These are phyloP conservation scores for Aspergillus caelatus DNA, from an alignment of 2,329 filamentous ascomycete genomes.

Conservation along the genomic window DNA sequence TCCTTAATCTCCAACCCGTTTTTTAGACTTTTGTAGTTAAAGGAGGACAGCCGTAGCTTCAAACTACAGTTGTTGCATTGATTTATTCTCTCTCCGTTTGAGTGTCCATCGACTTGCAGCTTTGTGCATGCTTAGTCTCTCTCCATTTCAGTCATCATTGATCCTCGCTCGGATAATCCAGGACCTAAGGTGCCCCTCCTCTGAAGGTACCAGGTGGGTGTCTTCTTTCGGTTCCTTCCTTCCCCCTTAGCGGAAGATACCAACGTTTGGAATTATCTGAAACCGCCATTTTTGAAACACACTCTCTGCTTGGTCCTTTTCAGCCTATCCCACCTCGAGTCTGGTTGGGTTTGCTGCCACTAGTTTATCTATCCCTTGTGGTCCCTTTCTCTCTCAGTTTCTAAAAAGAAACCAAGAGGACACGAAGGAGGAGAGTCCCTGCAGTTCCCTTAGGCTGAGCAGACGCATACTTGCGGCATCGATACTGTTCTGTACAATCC, in stretches of 20 bases:
- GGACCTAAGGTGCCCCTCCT: constrained; percentile 18
- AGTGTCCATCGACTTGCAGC: constrained; percentile 16
- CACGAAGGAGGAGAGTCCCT: constrained; percentile 31
- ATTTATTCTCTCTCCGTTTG: constrained; percentile 20
- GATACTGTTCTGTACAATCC: constrained; percentile 23
- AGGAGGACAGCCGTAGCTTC: constrained; percentile 28
- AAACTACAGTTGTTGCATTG: constrained; percentile 25
- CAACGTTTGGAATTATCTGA: constrained; percentile 28
- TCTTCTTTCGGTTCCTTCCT: constrained; percentile 17
- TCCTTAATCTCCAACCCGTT: too few relatives aligned
- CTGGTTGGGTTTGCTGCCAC: constrained; percentile 20
- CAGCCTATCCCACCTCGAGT: constrained; percentile 22
- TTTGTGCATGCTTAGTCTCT: constrained; percentile 22
- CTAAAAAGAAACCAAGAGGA: constrained; percentile 15
- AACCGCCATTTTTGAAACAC: constrained; percentile 30
- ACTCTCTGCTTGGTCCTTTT: constrained; percentile 24
- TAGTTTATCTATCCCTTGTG: background rate
- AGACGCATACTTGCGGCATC: constrained; percentile 23
- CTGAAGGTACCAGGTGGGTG: constrained; percentile 13
- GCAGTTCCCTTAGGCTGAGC: constrained; percentile 32
- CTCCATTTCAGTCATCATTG: constrained; percentile 11
- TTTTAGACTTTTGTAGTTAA: constrained; percentile 14
- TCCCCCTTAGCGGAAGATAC: constrained; percentile 16
- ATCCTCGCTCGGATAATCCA: constrained; percentile 17
- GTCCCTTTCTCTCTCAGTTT: constrained; percentile 17